phyloP scores from a whole-genome alignment of 2,329 filamentous ascomycete genomes.

The Alternaria incomplexa region DNA sequence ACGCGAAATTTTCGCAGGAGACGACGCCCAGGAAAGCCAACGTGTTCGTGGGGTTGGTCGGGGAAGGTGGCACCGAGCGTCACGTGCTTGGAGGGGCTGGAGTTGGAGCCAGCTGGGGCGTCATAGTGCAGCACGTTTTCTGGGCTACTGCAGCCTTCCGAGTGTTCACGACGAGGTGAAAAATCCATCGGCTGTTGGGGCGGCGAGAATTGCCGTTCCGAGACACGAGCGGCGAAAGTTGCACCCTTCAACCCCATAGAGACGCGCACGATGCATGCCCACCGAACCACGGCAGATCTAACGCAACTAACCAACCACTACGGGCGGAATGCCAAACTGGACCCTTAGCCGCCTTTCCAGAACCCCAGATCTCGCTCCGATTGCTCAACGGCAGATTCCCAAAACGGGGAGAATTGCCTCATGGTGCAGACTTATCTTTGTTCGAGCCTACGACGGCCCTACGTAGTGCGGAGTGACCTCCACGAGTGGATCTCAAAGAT shows the following conservation, averaged over 20 bases:
- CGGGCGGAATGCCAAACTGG: slow-evolving; percentile 9
- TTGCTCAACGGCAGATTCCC: slow-evolving; percentile 8
- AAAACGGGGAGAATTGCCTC: slow-evolving; percentile 41
- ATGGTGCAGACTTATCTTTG: slow-evolving; percentile 3
- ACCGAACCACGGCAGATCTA: slow-evolving; percentile 21
- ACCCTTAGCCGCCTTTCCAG: slow-evolving; percentile 26
- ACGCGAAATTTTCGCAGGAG: slow-evolving; percentile 10
- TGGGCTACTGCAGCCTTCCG: slow-evolving; percentile 17
- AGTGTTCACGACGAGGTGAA: neutral
- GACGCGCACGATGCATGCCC: slow-evolving; percentile 19
- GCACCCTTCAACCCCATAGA: slow-evolving; percentile 12
- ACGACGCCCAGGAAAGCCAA: slow-evolving; percentile 18
- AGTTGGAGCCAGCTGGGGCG: neutral
- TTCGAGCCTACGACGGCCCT: slow-evolving; percentile 17
- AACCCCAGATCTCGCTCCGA: slow-evolving; percentile 20
- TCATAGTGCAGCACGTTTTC: slow-evolving; percentile 27
- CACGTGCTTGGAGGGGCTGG: slow-evolving; percentile 20
- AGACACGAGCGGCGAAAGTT: slow-evolving; percentile 13
- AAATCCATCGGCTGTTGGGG: neutral
- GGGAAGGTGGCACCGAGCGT: slow-evolving; percentile 27
- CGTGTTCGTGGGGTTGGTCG: slow-evolving; percentile 19
- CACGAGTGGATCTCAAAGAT: slow-evolving; percentile 25
- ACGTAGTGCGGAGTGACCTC: slow-evolving; percentile 17
- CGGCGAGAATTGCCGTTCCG: slow-evolving; percentile 40
- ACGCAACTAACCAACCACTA: slow-evolving; percentile 31